phyloP scores from a whole-genome alignment of 2,329 filamentous ascomycete genomes.

The Massarina eburnea region DNA sequence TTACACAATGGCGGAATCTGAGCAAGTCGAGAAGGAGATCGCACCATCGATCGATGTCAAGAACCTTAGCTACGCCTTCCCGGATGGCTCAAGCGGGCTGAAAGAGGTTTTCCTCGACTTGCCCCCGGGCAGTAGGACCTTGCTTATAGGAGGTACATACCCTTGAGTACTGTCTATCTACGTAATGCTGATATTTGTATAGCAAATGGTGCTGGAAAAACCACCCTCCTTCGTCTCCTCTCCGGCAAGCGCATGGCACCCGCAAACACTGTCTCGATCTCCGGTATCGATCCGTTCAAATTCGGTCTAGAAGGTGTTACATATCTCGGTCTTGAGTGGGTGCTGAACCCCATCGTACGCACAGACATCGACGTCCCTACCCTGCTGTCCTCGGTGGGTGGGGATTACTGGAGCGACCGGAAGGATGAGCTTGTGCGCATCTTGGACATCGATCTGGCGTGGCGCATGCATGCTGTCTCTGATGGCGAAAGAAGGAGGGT shows the following conservation, averaged over 20 bases:
- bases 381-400: slow-evolving; percentile 81
- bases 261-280: slow-evolving; percentile 70
- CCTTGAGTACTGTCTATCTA: too few species aligned
- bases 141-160: slow-evolving; percentile 79
- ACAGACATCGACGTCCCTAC: slow-evolving; percentile 91
- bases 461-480: slow-evolving; percentile 95
- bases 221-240: slow-evolving; percentile 89
- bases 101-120: slow-evolving; percentile 72
- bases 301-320: slow-evolving; percentile 89
- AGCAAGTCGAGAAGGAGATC: slow-evolving; percentile 20
- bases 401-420: slow-evolving; percentile 76
- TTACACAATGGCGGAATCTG: slow-evolving; percentile 25
- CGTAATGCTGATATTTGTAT: slow-evolving; percentile 7
- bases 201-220: slow-evolving; percentile 96
- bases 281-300: slow-evolving; percentile 88
- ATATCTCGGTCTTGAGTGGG: slow-evolving; percentile 97
- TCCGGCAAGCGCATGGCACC: slow-evolving; percentile 94
- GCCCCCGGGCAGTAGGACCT: slow-evolving; percentile 79
- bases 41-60: slow-evolving; percentile 70
- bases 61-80: slow-evolving; percentile 84
- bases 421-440: slow-evolving; percentile 85
- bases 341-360: slow-evolving; percentile 92
- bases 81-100: slow-evolving; percentile 79
- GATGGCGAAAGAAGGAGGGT: slow-evolving; percentile 91
- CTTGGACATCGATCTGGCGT: slow-evolving; percentile 85